Evolutionary conservation across 495 filamentous ascomycete species (phyloP).

Genomic region (Podospora tetraspora): DNA sequence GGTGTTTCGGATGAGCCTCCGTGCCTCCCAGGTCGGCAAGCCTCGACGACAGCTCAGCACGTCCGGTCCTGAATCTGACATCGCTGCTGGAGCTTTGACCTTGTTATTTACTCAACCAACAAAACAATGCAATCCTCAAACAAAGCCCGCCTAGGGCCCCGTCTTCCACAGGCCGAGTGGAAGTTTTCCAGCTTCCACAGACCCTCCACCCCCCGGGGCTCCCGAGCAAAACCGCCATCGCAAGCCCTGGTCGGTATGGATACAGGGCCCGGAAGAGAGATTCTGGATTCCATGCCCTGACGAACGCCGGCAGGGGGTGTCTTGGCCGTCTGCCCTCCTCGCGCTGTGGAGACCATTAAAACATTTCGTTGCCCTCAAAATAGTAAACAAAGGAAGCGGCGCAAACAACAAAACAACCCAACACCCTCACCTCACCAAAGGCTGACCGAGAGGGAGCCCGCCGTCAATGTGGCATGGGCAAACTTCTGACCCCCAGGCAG

Average conservation of each 20-base stretch:
- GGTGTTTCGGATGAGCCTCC: background rate
- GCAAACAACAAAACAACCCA: background rate
- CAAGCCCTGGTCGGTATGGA: background rate
- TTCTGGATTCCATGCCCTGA: background rate
- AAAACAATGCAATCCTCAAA: background rate
- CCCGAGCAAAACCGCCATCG: background rate
- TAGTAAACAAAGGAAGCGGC: background rate
- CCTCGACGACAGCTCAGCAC: background rate
- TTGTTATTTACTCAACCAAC: background rate
- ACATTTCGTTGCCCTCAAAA: background rate
- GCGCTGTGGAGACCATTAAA: background rate
- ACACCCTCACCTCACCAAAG: background rate
- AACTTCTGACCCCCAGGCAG: too few relatives aligned
- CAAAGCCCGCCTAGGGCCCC: background rate
- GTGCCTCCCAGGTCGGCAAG: background rate
- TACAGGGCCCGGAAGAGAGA: background rate
- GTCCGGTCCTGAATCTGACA: background rate
- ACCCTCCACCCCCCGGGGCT: background rate
- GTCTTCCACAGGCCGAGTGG: background rate
- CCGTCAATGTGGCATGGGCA: background rate
- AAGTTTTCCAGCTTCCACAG: background rate
- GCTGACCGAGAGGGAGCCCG: background rate
- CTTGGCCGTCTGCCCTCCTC: background rate
- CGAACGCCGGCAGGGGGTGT: background rate
- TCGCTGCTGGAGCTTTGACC: background rate